Percentiles rank a stretch among this genome's conserved stretches.
These are phyloP conservation scores for Apiospora arundinis DNA, from an alignment of 2,329 filamentous ascomycete genomes.

Conservation along the genomic window DNA sequence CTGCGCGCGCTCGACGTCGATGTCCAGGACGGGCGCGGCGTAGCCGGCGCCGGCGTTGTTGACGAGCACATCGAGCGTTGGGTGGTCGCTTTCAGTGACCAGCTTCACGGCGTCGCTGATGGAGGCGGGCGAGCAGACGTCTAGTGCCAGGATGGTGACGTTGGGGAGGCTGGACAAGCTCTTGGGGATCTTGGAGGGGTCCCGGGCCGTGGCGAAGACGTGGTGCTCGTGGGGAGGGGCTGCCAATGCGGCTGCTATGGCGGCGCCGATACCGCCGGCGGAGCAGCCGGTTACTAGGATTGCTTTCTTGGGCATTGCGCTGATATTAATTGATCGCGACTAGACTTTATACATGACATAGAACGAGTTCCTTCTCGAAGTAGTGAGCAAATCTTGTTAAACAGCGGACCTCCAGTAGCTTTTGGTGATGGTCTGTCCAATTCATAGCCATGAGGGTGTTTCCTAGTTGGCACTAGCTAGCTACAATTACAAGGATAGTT, in stretches of 20 bases:
- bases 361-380: no score
- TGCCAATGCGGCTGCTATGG: slow-evolving; percentile 22
- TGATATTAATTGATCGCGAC: no score
- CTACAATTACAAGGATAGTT: no score
- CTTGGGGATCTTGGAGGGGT: slow-evolving; percentile 18
- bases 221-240: slow-evolving; percentile 36
- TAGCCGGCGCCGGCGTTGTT: slow-evolving; percentile 49
- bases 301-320: slow-evolving; percentile 9
- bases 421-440: no score
- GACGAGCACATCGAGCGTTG: slow-evolving; percentile 48
- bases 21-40: slow-evolving; percentile 42
- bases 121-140: not conserved
- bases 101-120: not conserved
- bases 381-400: no score
- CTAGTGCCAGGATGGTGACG: not conserved
- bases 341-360: no score
- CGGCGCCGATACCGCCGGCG: slow-evolving; percentile 24
- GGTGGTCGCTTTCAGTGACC: not conserved
- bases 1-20: slow-evolving; percentile 35
- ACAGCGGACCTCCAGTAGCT: no score
- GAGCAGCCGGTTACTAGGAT: slow-evolving; percentile 25
- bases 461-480: no score
- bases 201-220: slow-evolving; percentile 24
- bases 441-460: no score
- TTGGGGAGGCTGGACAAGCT: not conserved